Conservation (phyloP, 768 basidiomycete species). For the Pulveroboletus ravenelii region DNA sequence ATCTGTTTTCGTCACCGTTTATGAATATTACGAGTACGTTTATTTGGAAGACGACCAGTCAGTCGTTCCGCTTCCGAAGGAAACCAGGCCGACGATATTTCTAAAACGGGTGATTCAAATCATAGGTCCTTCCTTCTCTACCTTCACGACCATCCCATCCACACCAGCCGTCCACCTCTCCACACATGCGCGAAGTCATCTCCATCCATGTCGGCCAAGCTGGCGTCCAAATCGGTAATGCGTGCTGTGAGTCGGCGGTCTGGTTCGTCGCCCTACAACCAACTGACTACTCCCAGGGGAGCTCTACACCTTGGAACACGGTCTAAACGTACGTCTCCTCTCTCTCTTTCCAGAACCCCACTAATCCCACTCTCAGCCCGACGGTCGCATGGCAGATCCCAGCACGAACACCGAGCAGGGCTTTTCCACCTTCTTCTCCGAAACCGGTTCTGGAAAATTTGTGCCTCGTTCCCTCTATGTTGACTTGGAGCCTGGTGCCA, state of each 20-base stretch:
- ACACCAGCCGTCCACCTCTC: slow-evolving; percentile 7
- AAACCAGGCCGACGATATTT: slow-evolving; percentile 15
- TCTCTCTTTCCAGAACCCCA: slow-evolving; percentile 3
- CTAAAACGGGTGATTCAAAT: slow-evolving; percentile 14
- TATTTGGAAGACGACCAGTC: neutral
- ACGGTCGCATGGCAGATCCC: slow-evolving; percentile 79
- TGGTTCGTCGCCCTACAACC: neutral
- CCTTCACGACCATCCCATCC: slow-evolving; percentile 10
- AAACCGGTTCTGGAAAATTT: slow-evolving; percentile 88
- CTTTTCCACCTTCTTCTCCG: slow-evolving; percentile 98
- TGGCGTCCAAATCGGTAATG: slow-evolving; percentile 91
- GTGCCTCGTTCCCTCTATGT: slow-evolving; percentile 97
- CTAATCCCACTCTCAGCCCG: slow-evolving; percentile 53
- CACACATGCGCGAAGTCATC: slow-evolving; percentile 85
- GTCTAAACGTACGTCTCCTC: slow-evolving; percentile 70
- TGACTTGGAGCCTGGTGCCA: slow-evolving; percentile 90
- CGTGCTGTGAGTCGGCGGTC: slow-evolving; percentile 71
- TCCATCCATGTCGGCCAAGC: slow-evolving; percentile 97
- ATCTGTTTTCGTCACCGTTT: slow-evolving; percentile 22
- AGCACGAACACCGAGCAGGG: slow-evolving; percentile 60
- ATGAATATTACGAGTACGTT: slow-evolving; percentile 35
- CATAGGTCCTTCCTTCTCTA: neutral
- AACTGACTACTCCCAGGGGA: slow-evolving; percentile 59
- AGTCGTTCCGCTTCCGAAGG: neutral
- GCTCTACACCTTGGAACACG: slow-evolving; percentile 97